Evolutionary conservation across 2,329 filamentous ascomycete genomes (phyloP).

Genomic region (Xylariaceae sp.): DNA sequence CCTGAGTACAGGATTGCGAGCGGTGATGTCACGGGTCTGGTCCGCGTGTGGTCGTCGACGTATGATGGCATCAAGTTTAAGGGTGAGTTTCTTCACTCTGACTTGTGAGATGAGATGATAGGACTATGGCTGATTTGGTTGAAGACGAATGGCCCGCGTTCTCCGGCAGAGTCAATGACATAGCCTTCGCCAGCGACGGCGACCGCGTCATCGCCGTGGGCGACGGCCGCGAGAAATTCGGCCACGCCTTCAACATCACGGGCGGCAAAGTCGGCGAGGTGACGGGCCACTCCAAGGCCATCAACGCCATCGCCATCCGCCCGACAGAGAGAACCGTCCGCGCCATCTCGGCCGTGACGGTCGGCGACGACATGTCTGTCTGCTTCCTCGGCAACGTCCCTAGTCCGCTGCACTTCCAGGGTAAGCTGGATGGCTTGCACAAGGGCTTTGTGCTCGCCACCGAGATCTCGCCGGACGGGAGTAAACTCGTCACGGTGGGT

Average conservation of each 20-base stretch:
- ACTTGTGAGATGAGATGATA: too few species aligned
- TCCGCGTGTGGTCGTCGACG: slow-evolving; percentile 89
- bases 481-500: slow-evolving; percentile 75
- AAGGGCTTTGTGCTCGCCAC: slow-evolving; percentile 84
- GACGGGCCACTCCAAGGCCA: slow-evolving; percentile 79
- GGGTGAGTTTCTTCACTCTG: slow-evolving; percentile 36
- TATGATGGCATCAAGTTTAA: slow-evolving; percentile 73
- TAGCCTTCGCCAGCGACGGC: slow-evolving; percentile 96
- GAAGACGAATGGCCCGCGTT: slow-evolving; percentile 86
- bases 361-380: slow-evolving; percentile 80
- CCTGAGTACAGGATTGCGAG: slow-evolving; percentile 77
- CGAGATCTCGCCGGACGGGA: slow-evolving; percentile 85
- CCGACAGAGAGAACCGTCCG: slow-evolving; percentile 55
- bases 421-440: slow-evolving; percentile 72
- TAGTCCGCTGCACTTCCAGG: slow-evolving; percentile 92
- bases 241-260: slow-evolving; percentile 90
- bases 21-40: slow-evolving; percentile 77
- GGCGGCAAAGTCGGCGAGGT: slow-evolving; percentile 96
- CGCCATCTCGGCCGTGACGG: slow-evolving; percentile 86
- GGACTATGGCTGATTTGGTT: slow-evolving; percentile 6
- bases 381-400: slow-evolving; percentile 77
- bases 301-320: slow-evolving; percentile 87
- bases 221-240: slow-evolving; percentile 88
- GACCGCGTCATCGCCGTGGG: slow-evolving; percentile 95
- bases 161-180: slow-evolving; percentile 88